Conservation (phyloP, 768 basidiomycete species). For the Lactarius psammicola region DNA sequence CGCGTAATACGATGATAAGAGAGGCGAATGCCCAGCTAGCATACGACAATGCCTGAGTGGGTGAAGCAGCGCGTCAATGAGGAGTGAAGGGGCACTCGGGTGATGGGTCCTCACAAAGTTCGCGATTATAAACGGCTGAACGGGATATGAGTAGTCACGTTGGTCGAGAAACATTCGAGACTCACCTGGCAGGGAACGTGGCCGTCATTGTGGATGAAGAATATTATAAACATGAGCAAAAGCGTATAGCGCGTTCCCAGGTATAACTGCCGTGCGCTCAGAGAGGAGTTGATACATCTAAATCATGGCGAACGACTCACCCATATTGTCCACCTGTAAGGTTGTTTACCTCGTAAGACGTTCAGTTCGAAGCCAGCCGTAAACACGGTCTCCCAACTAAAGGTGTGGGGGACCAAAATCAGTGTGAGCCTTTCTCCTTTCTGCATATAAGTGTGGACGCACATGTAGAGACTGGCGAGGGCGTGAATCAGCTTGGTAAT, state of each 20-base stretch:
- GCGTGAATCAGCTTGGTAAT: background rate
- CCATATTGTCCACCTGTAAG: conserved; percentile 4
- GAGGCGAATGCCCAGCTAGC: background rate
- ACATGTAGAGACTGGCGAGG: background rate
- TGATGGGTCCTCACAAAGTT: background rate
- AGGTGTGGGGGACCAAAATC: background rate
- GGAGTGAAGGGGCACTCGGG: background rate
- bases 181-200: background rate
- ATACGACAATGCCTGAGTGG: background rate
- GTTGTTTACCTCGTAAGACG: conserved; percentile 10
- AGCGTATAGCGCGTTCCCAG: background rate
- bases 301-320: background rate
- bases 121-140: background rate
- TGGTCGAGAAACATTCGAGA: background rate
- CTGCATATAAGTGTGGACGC: background rate
- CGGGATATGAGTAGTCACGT: too few species aligned
- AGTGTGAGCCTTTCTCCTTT: background rate
- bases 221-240: background rate
- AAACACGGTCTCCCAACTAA: background rate
- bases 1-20: conserved; percentile 3
- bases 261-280: conserved; percentile 1
- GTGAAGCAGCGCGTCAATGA: background rate
- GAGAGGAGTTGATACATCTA: background rate
- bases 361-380: background rate
- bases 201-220: background rate